phyloP scores from a whole-genome alignment of 139 green algal species.

The Pleodorina starrii region DNA sequence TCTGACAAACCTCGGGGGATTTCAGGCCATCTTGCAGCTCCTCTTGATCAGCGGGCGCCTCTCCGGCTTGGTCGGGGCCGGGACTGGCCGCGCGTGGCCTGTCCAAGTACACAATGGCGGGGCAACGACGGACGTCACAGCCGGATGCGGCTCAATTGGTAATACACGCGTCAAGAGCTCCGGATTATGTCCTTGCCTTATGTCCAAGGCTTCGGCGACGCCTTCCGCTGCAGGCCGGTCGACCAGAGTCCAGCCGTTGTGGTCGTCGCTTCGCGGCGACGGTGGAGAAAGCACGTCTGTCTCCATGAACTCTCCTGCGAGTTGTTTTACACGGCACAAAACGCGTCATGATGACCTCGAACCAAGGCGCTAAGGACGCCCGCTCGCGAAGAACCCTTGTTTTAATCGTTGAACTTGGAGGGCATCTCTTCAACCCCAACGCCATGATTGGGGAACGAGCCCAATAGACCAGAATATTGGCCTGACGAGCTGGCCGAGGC shows the following conservation, averaged over 20 bases:
- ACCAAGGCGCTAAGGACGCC: no score
- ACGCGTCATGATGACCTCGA: no score
- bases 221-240: background rate
- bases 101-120: background rate
- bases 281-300: background rate
- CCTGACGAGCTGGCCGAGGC: background rate
- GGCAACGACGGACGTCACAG: background rate
- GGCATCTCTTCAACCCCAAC: no score
- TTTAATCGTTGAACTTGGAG: no score
- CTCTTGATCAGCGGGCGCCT: background rate
- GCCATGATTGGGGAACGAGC: no score
- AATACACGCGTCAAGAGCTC: no score
- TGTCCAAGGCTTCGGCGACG: background rate
- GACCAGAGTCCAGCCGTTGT: constrained; percentile 29
- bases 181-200: background rate
- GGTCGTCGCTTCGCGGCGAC: background rate
- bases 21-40: constrained; percentile 7
- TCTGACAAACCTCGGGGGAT: constrained; percentile 15
- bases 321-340: background rate
- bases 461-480: no score
- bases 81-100: constrained; percentile 32
- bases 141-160: no score
- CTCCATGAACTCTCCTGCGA: constrained; percentile 10
- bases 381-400: constrained; percentile 34
- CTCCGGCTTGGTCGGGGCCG: background rate